phyloP scores from a whole-genome alignment of 306 rosid species.

The Rosa chinensis region DNA sequence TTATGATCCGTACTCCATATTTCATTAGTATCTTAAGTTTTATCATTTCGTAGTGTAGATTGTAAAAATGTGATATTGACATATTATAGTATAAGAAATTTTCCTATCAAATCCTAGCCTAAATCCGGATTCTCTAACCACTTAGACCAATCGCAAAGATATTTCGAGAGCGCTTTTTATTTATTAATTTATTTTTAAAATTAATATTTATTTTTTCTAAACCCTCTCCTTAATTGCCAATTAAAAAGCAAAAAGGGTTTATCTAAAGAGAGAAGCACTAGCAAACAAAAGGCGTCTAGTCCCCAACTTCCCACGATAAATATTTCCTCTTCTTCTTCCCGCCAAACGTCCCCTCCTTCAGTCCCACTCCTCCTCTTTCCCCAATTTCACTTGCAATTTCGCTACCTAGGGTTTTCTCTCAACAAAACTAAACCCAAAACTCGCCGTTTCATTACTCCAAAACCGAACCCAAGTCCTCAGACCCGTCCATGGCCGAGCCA shows the following conservation, averaged over 20 bases:
- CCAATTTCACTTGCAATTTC: background rate
- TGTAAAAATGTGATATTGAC: too few species aligned
- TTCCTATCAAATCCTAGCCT: too few species aligned
- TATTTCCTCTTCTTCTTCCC: slow-evolving; percentile 23
- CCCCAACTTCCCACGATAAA: background rate
- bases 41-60: too few species aligned
- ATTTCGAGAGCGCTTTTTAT: too few species aligned
- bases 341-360: slow-evolving; percentile 11
- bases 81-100: too few species aligned
- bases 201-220: too few species aligned
- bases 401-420: slow-evolving; percentile 17
- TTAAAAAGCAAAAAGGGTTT: background rate
- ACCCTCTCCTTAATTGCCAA: background rate
- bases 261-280: background rate
- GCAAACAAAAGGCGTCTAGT: background rate
- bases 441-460: background rate
- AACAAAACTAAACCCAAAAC: background rate
- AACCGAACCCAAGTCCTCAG: background rate
- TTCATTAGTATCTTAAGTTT: too few species aligned
- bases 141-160: too few species aligned
- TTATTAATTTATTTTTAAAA: too few species aligned
- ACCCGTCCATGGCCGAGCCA: slow-evolving; percentile 39
- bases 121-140: too few species aligned
- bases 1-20: too few species aligned
- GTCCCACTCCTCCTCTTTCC: background rate